Conservation (phyloP, 2,329 filamentous ascomycete genomes). For the Dryadomyces sulphureus region DNA sequence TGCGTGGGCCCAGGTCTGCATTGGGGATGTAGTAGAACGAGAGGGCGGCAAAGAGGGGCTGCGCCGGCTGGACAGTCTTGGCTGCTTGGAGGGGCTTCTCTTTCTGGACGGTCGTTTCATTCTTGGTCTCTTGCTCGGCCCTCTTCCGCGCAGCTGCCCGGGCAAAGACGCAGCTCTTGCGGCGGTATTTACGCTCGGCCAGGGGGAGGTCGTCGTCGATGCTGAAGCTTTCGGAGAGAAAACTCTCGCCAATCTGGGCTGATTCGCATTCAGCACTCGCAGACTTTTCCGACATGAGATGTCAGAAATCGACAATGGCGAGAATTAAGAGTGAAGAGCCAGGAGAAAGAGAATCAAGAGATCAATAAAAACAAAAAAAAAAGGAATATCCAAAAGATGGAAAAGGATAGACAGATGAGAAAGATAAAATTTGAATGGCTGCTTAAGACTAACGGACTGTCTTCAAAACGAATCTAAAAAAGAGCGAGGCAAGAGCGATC, state of each 20-base stretch:
- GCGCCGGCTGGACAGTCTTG: background rate
- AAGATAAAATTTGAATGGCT: background rate
- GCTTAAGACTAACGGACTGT: too few relatives aligned
- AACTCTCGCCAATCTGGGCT: too few relatives aligned
- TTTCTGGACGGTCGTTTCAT: background rate
- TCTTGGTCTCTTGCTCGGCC: background rate
- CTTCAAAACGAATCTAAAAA: too few relatives aligned
- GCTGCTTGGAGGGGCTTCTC: too few relatives aligned
- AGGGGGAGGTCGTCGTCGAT: background rate
- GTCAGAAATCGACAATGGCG: too few relatives aligned
- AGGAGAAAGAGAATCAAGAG: background rate
- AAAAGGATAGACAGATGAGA: background rate
- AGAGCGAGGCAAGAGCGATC: too few relatives aligned
- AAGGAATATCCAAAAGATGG: background rate
- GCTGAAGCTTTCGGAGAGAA: too few relatives aligned
- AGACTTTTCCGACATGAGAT: too few relatives aligned
- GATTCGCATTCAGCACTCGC: too few relatives aligned
- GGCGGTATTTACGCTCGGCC: slow-evolving; percentile 20
- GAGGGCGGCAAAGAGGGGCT: slow-evolving; percentile 41
- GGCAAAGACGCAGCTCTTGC: slow-evolving; percentile 15
- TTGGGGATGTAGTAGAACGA: slow-evolving; percentile 70
- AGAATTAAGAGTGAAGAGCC: background rate
- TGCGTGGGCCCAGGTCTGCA: slow-evolving; percentile 54
- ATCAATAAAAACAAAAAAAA: background rate
- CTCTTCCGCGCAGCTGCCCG: slow-evolving; percentile 1